A percentile compares a stretch with the other conserved stretches of the same genome.
Conservation (phyloP, 352 stramenopile species). For the Pythium periplocum region DNA sequence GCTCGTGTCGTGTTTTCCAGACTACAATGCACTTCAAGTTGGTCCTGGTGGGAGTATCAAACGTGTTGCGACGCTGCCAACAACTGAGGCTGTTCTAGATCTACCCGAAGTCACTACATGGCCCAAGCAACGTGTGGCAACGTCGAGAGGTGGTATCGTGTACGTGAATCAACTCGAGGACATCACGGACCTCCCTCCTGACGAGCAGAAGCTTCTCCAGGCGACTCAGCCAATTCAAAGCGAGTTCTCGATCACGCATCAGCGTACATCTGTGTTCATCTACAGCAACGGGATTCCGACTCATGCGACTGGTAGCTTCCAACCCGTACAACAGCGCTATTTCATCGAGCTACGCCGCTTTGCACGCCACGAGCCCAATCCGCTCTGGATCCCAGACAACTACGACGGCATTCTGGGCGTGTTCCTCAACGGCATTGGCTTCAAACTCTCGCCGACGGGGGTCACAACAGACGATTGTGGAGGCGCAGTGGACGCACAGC, state of each 20-base stretch:
- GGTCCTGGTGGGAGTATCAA: conserved; percentile 36
- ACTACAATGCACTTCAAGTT: conserved; percentile 44
- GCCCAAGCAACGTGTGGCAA: conserved; percentile 46
- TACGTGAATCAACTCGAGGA: conserved; percentile 54
- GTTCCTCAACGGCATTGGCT: conserved; percentile 59
- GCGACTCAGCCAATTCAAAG: conserved; percentile 17
- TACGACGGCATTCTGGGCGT: conserved; percentile 33
- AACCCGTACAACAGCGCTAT: conserved; percentile 27
- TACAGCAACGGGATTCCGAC: conserved; percentile 64
- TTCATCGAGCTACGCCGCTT: conserved; percentile 62
- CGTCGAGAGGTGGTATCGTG: conserved; percentile 20
- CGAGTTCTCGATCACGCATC: conserved; percentile 40
- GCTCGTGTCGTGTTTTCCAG: conserved; percentile 36
- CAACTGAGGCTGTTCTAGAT: conserved; percentile 45
- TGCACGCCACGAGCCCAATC: conserved; percentile 23
- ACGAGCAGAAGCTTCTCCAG: not conserved
- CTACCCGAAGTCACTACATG: conserved; percentile 59
- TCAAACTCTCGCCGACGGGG: conserved; percentile 23
- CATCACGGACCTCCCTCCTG: conserved; percentile 16
- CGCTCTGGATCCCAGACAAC: conserved; percentile 14
- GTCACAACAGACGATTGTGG: conserved; percentile 35
- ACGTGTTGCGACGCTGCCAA: conserved; percentile 30
- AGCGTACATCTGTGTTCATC: conserved; percentile 33
- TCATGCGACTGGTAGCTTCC: conserved; percentile 13
- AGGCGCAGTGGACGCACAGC: conserved; percentile 32